Conservation (phyloP, 768 basidiomycete species). For the Suillus cothurnatus region DNA sequence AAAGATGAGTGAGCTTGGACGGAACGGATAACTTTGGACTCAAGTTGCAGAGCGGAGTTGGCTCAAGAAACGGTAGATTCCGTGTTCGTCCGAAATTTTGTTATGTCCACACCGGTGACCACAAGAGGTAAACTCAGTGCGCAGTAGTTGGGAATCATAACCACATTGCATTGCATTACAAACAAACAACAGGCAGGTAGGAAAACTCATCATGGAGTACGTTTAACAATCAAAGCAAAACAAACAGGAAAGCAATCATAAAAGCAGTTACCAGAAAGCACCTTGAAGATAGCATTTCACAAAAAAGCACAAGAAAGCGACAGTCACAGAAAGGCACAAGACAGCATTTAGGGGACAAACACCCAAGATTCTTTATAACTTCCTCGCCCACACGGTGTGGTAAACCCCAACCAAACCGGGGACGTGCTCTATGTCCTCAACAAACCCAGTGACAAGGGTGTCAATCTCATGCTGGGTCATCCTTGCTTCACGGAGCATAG, state of each 20-base stretch:
- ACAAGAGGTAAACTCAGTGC: slow-evolving; percentile 1
- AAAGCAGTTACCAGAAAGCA: neutral
- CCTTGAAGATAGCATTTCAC: neutral
- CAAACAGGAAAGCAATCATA: neutral
- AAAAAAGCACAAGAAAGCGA: slow-evolving; percentile 1
- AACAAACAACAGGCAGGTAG: neutral
- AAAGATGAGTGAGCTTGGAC: slow-evolving; percentile 24
- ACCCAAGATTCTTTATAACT: slow-evolving; percentile 16
- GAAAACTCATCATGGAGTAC: slow-evolving; percentile 1
- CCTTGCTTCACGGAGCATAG: slow-evolving; percentile 44
- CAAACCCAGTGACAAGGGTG: slow-evolving; percentile 41
- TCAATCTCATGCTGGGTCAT: slow-evolving; percentile 39
- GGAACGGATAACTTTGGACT: slow-evolving; percentile 17
- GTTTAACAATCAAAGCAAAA: slow-evolving; percentile 1
- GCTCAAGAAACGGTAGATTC: slow-evolving; percentile 20
- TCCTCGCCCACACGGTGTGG: slow-evolving; percentile 51
- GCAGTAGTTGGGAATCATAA: neutral
- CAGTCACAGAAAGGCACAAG: neutral
- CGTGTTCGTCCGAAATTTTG: slow-evolving; percentile 28
- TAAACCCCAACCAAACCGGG: slow-evolving; percentile 51
- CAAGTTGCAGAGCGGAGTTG: slow-evolving; percentile 27
- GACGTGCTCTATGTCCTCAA: slow-evolving; percentile 48
- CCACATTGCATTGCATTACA: neutral
- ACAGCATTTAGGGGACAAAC: neutral
- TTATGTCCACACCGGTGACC: slow-evolving; percentile 8